Evolutionary conservation across 2,329 filamentous ascomycete genomes (phyloP).

Genomic region (Phialophora expanda): DNA sequence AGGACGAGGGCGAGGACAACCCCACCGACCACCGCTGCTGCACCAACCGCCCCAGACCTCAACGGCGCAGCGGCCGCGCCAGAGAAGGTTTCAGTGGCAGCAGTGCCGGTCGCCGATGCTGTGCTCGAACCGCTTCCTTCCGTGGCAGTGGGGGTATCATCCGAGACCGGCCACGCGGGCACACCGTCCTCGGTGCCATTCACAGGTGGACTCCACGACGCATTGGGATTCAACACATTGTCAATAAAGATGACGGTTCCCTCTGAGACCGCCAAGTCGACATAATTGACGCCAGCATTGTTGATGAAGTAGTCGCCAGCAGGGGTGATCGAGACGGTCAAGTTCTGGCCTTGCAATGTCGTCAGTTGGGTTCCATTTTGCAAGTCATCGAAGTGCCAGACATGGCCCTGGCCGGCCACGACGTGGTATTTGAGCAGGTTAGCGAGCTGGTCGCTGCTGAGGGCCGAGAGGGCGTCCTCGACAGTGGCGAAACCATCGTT

Average conservation of each 20-base stretch:
- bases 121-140: background rate
- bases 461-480: conserved; percentile 21
- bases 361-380: conserved; percentile 23
- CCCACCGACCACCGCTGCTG: background rate
- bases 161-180: conserved; percentile 19
- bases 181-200: conserved; percentile 26
- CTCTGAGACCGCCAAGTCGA: conserved; percentile 22
- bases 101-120: background rate
- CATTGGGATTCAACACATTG: conserved; percentile 27
- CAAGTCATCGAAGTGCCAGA: conserved; percentile 22
- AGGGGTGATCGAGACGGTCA: conserved; percentile 19
- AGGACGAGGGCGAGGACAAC: background rate
- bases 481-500: conserved; percentile 21
- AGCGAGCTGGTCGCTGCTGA: conserved; percentile 20
- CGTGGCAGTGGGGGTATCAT: conserved; percentile 1
- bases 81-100: background rate
- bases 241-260: conserved; percentile 26
- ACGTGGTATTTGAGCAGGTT: conserved; percentile 31
- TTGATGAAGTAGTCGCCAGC: conserved; percentile 25
- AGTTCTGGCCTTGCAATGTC: conserved; percentile 25
- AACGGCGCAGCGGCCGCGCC: background rate
- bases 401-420: conserved; percentile 12
- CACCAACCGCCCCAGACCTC: background rate
- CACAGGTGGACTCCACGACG: conserved; percentile 17
- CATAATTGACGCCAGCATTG: conserved; percentile 23